A percentile compares a stretch with the other conserved stretches of the same genome.
Evolutionary conservation across 2,329 filamentous ascomycete species (phyloP).

Genomic region (Diplodia corticola): DNA sequence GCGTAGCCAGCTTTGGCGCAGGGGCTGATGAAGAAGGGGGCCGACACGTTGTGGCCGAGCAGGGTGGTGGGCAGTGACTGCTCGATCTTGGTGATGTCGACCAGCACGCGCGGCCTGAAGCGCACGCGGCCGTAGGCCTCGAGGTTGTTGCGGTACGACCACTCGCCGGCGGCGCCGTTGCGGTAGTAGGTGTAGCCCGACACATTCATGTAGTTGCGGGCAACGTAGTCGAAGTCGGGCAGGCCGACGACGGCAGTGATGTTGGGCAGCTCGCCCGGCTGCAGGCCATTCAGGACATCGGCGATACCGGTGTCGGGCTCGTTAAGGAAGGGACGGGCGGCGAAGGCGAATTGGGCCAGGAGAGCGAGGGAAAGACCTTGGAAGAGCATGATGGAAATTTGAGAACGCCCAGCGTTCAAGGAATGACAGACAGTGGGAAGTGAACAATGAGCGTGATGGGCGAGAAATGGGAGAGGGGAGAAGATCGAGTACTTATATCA

Average conservation of each 20-base stretch:
- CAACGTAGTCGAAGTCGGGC: slow-evolving; percentile 57
- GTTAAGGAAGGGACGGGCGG: slow-evolving; percentile 37
- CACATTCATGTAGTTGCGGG: slow-evolving; percentile 50
- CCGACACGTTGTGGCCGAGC: slow-evolving; percentile 55
- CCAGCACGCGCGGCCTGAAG: slow-evolving; percentile 51
- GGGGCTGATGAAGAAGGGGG: slow-evolving; percentile 58
- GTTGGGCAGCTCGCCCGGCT: slow-evolving; percentile 44
- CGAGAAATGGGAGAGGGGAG: background rate
- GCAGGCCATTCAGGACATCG: slow-evolving; percentile 27
- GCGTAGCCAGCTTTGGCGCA: slow-evolving; percentile 42
- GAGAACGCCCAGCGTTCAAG: slow-evolving; percentile 12
- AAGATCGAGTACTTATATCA: slow-evolving; percentile 6
- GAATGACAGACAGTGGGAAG: slow-evolving; percentile 2
- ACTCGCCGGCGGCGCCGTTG: slow-evolving; percentile 58
- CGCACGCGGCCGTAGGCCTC: slow-evolving; percentile 54
- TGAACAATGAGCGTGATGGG: background rate
- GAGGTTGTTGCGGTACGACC: slow-evolving; percentile 58
- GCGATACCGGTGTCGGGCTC: slow-evolving; percentile 41
- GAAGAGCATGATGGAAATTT: background rate
- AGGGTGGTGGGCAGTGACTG: slow-evolving; percentile 50
- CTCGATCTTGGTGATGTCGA: slow-evolving; percentile 50
- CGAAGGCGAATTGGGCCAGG: slow-evolving; percentile 32
- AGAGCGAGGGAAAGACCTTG: slow-evolving; percentile 11
- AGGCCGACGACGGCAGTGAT: slow-evolving; percentile 51
- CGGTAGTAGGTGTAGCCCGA: slow-evolving; percentile 59